These are phyloP conservation scores for Herpetomonas samuelpessoai DNA, from an alignment of 208 protist species.

Conservation along the genomic window DNA sequence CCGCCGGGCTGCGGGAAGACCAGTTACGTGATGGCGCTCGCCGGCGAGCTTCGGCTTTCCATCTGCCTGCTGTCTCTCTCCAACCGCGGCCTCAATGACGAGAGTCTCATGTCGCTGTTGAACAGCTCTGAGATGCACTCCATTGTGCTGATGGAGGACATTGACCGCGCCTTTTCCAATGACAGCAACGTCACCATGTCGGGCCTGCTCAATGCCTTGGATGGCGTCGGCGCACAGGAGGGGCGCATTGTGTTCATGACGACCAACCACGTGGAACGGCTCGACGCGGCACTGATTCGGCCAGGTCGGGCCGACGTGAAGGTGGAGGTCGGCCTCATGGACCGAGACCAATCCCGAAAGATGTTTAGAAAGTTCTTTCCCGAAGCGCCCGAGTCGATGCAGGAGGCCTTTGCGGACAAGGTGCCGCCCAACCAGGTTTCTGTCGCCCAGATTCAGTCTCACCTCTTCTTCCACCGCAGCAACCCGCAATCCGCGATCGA, in stretches of 20 bases:
- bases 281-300: slow-evolving; percentile 94
- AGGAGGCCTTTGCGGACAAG: slow-evolving; percentile 30
- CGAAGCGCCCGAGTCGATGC: slow-evolving; percentile 20
- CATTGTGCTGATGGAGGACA: slow-evolving; percentile 95
- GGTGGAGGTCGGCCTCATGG: slow-evolving; percentile 77
- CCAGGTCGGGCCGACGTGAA: slow-evolving; percentile 94
- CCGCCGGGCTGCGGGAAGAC: slow-evolving; percentile 95
- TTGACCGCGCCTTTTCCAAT: slow-evolving; percentile 92
- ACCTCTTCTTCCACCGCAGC: slow-evolving; percentile 91
- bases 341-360: slow-evolving; percentile 48
- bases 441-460: slow-evolving; percentile 92
- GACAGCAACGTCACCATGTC: slow-evolving; percentile 92
- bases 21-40: slow-evolving; percentile 91
- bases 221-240: slow-evolving; percentile 95
- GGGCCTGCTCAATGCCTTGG: slow-evolving; percentile 95
- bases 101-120: slow-evolving; percentile 82
- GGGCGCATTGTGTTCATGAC: slow-evolving; percentile 97
- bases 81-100: slow-evolving; percentile 84
- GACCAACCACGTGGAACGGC: slow-evolving; percentile 95
- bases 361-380: slow-evolving; percentile 92
- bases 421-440: slow-evolving; percentile 54
- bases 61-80: slow-evolving; percentile 94
- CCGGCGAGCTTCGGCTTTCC: slow-evolving; percentile 87
- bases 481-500: slow-evolving; percentile 47
- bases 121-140: slow-evolving; percentile 81